These are phyloP conservation scores for Abrus precatorius DNA, from an alignment of 306 rosid species.

Conservation along the genomic window DNA sequence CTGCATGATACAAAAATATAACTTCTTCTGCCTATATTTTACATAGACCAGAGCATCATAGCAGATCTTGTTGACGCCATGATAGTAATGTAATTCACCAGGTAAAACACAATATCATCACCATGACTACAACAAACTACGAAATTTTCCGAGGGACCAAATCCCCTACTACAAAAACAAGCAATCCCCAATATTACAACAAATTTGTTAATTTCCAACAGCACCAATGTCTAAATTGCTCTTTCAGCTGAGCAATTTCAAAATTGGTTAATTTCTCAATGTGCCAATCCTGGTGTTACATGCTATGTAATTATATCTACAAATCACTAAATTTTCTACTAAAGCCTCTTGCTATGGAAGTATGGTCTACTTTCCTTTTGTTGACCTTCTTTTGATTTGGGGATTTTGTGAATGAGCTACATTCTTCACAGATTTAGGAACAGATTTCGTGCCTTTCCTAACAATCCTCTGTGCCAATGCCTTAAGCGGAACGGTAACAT, in stretches of 20 bases:
- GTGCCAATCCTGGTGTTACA: slow-evolving; percentile 9
- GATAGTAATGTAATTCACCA: slow-evolving; percentile 24
- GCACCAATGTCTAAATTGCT: slow-evolving; percentile 31
- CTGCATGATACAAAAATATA: not conserved
- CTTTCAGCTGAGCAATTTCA: not conserved
- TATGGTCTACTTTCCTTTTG: slow-evolving; percentile 51
- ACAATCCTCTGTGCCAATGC: slow-evolving; percentile 65
- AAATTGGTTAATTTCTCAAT: slow-evolving; percentile 8
- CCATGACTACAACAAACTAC: slow-evolving; percentile 15
- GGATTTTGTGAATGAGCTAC: slow-evolving; percentile 44
- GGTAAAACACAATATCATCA: slow-evolving; percentile 33
- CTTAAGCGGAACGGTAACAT: slow-evolving; percentile 71
- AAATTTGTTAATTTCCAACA: not conserved
- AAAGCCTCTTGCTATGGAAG: slow-evolving; percentile 36
- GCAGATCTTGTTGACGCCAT: not conserved
- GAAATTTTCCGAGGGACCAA: slow-evolving; percentile 5
- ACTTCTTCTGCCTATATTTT: not conserved
- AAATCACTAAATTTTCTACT: slow-evolving; percentile 33
- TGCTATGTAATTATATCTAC: slow-evolving; percentile 26
- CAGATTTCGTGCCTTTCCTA: slow-evolving; percentile 56
- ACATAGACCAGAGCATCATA: slow-evolving; percentile 2
- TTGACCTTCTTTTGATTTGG: slow-evolving; percentile 45
- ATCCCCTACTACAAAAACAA: slow-evolving; percentile 39
- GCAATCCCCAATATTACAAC: slow-evolving; percentile 25
- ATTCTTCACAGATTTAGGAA: slow-evolving; percentile 51